A percentile compares a stretch with the other conserved stretches of the same genome.
Conservation (phyloP, 2,329 filamentous ascomycete genomes). For the Sporothrix humicola region DNA sequence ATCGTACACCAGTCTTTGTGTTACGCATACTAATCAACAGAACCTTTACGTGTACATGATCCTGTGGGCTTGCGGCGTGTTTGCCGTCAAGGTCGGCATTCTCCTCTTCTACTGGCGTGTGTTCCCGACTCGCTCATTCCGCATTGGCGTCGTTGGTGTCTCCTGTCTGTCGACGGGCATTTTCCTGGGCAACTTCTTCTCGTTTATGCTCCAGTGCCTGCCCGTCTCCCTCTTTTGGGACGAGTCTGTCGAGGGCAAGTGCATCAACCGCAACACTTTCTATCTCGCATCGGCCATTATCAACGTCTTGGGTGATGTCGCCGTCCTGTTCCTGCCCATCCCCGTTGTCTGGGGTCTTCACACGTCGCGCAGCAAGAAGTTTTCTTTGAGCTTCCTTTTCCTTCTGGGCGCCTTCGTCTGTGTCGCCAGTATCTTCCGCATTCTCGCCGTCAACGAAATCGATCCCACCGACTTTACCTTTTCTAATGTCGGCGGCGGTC, state of each 20-base stretch:
- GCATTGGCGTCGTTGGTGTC: conserved; percentile 30
- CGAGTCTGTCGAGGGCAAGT: conserved; percentile 14
- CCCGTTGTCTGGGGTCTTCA: conserved; percentile 44
- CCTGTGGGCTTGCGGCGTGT: conserved; percentile 35
- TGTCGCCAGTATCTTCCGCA: conserved; percentile 38
- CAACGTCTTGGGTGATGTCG: conserved; percentile 39
- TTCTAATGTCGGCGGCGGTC: conserved; percentile 34
- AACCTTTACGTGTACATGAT: conserved; percentile 37
- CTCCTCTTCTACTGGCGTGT: conserved; percentile 38
- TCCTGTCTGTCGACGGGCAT: conserved; percentile 23
- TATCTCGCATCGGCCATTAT: conserved; percentile 36
- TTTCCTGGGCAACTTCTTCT: conserved; percentile 33
- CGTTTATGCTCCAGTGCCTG: conserved; percentile 34
- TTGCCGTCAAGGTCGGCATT: conserved; percentile 36
- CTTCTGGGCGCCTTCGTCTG: conserved; percentile 41
- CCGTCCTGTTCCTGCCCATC: conserved; percentile 43
- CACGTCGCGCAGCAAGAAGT: conserved; percentile 42
- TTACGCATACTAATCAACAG: background rate
- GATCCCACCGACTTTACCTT: conserved; percentile 36
- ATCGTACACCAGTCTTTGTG: fast-evolving
- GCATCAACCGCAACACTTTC: conserved; percentile 35
- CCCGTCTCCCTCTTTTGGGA: conserved; percentile 36
- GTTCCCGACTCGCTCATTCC: conserved; percentile 31
- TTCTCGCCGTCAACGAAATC: conserved; percentile 35
- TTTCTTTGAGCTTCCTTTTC: conserved; percentile 44